Conservation (phyloP, 1,284 basidiomycete genomes). For the Sporisorium iseilematis-ciliati region DNA sequence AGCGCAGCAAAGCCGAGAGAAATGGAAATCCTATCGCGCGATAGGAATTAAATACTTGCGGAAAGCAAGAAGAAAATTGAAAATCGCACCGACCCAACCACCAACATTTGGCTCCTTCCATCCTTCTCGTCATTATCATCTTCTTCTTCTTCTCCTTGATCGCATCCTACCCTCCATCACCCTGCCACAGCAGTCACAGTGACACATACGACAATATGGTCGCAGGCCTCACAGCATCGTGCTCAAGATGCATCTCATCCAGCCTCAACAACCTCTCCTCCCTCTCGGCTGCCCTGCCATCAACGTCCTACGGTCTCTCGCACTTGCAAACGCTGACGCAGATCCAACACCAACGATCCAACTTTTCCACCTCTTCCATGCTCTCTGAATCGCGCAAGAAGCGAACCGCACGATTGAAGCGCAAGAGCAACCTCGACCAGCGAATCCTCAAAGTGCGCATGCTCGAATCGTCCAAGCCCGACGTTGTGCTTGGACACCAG, state of each 20-base stretch:
- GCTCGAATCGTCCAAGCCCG: constrained; percentile 73
- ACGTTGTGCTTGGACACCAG: constrained; percentile 78
- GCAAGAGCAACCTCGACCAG: constrained; percentile 68
- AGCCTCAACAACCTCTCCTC: constrained; percentile 31
- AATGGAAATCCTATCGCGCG: too few relatives aligned
- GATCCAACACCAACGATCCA: constrained; percentile 15
- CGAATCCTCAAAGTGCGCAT: constrained; percentile 64
- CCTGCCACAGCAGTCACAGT: too few relatives aligned
- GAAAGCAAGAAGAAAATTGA: too few relatives aligned
- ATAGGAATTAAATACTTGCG: too few relatives aligned
- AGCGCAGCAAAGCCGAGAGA: too few relatives aligned
- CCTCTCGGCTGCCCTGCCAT: constrained; percentile 29
- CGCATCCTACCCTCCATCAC: too few relatives aligned
- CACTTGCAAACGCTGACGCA: constrained; percentile 7
- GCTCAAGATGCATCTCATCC: constrained; percentile 35
- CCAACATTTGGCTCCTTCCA: too few relatives aligned
- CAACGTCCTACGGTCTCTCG: constrained; percentile 31
- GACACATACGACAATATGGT: constrained; percentile 19
- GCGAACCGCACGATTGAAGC: constrained; percentile 54
- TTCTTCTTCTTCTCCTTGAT: too few relatives aligned
- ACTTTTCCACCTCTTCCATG: constrained; percentile 47
- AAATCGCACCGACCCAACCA: too few relatives aligned
- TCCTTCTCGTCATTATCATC: too few relatives aligned
- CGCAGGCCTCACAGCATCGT: constrained; percentile 26
- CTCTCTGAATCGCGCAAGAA: constrained; percentile 55